Evolutionary conservation across 805 yeast genomes (phyloP).

Genomic region (Kockiozyma suomiensis): DNA sequence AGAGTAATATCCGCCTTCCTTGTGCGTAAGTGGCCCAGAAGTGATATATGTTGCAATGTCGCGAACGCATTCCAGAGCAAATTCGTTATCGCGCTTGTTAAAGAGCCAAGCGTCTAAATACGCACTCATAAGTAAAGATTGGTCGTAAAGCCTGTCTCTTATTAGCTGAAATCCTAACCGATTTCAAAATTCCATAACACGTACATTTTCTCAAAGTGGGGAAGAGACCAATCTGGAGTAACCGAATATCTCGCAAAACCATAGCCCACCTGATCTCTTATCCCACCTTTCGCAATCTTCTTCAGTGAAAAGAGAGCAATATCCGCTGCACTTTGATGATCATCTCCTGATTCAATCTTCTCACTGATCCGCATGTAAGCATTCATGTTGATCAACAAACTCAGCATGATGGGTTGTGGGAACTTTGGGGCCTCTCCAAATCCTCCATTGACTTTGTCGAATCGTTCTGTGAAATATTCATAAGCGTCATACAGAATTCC

Average conservation of each 20-base stretch:
- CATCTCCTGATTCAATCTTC: constrained; percentile 18
- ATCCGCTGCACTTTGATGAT: constrained; percentile 20
- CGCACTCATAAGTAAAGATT: constrained; percentile 43
- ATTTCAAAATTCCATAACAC: not conserved
- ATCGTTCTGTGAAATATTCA: constrained; percentile 37
- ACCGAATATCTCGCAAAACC: constrained; percentile 46
- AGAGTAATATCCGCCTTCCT: constrained; percentile 40
- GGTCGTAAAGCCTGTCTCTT: constrained; percentile 40
- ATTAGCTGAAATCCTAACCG: not conserved
- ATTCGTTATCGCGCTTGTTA: constrained; percentile 31
- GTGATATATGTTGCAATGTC: constrained; percentile 38
- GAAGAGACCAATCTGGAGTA: constrained; percentile 47
- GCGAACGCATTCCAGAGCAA: constrained; percentile 32
- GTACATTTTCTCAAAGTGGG: constrained; percentile 46
- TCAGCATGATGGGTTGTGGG: constrained; percentile 41
- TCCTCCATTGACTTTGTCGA: constrained; percentile 42
- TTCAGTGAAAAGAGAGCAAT: constrained; percentile 39
- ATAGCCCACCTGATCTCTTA: constrained; percentile 45
- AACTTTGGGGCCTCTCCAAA: constrained; percentile 45
- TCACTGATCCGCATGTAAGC: constrained; percentile 18
- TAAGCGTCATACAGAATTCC: constrained; percentile 32
- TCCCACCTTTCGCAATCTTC: constrained; percentile 43
- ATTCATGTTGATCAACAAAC: constrained; percentile 34
- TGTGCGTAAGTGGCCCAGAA: constrained; percentile 35
- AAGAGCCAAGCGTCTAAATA: constrained; percentile 38